Percentiles rank a stretch among this genome's conserved stretches.
phyloP scores from a whole-genome alignment of 2,329 filamentous ascomycete genomes.

The Penicillium digitatum region DNA sequence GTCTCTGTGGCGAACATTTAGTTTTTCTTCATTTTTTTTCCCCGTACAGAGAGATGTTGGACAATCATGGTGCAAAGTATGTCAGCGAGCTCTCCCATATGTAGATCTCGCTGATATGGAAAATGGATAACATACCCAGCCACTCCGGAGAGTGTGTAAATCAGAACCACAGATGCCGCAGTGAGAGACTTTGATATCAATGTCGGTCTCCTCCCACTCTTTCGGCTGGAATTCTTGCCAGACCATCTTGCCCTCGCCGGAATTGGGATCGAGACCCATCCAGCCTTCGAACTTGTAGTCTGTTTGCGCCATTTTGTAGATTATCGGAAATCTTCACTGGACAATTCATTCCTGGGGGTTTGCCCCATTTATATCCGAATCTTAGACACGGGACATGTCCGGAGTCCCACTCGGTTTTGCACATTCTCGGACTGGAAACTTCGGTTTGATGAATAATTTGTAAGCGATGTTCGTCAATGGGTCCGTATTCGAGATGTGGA shows the following conservation, averaged over 20 bases:
- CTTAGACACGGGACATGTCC: slow-evolving; percentile 1
- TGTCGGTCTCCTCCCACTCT: slow-evolving; percentile 61
- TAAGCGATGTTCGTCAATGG: slow-evolving; percentile 10
- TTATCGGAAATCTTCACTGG: neutral
- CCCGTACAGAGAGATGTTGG: neutral
- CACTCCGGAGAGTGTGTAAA: slow-evolving; percentile 54
- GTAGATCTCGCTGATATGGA: neutral
- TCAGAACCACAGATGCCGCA: slow-evolving; percentile 64
- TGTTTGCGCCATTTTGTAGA: slow-evolving; percentile 21
- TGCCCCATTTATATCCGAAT: slow-evolving; percentile 16
- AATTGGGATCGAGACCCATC: slow-evolving; percentile 50
- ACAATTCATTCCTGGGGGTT: neutral
- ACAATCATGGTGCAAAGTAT: neutral
- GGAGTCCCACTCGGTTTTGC: slow-evolving; percentile 6
- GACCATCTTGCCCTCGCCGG: slow-evolving; percentile 52
- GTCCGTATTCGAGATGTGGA: neutral
- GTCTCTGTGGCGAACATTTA: slow-evolving; percentile 21
- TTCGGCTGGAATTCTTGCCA: slow-evolving; percentile 60
- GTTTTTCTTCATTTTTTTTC: neutral
- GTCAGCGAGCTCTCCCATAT: neutral
- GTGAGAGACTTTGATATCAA: slow-evolving; percentile 62
- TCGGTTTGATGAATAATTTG: slow-evolving; percentile 14
- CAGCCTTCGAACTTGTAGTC: slow-evolving; percentile 56
- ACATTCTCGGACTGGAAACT: slow-evolving; percentile 4
- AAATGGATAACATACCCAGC: slow-evolving; percentile 30